Percentiles rank a stretch among this genome's conserved stretches.
phyloP scores from a whole-genome alignment of 1,284 basidiomycete genomes.

The Sporisorium scitamineum region DNA sequence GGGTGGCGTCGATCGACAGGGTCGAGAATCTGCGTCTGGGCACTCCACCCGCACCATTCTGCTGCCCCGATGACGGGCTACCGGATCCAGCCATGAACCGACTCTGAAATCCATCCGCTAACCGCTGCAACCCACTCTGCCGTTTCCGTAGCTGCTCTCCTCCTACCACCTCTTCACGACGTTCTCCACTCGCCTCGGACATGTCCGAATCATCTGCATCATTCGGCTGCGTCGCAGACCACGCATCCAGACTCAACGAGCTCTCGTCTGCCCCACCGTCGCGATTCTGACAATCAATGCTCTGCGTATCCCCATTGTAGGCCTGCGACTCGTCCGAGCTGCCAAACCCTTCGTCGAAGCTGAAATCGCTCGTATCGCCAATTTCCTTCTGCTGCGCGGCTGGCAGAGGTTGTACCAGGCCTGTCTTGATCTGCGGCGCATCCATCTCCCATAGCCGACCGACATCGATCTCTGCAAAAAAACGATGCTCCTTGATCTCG shows the following conservation, averaged over 20 bases:
- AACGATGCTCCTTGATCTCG: slow-evolving; percentile 51
- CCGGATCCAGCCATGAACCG: slow-evolving; percentile 18
- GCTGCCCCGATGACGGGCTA: neutral
- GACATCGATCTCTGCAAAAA: slow-evolving; percentile 57
- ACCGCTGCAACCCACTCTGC: slow-evolving; percentile 33
- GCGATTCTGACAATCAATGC: slow-evolving; percentile 26
- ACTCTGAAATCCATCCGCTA: slow-evolving; percentile 32
- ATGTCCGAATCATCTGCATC: slow-evolving; percentile 43
- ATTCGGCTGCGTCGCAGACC: neutral
- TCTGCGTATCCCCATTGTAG: slow-evolving; percentile 40
- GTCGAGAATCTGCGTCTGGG: slow-evolving; percentile 32
- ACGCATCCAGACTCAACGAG: neutral
- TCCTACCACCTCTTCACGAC: neutral
- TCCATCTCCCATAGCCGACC: slow-evolving; percentile 49
- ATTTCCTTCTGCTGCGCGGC: slow-evolving; percentile 7
- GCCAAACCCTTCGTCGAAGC: slow-evolving; percentile 44
- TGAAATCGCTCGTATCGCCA: slow-evolving; percentile 42
- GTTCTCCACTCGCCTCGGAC: slow-evolving; percentile 19
- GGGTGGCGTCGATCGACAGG: slow-evolving; percentile 35
- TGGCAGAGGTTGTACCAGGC: slow-evolving; percentile 40
- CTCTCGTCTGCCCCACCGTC: slow-evolving; percentile 7
- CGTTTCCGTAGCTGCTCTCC: slow-evolving; percentile 12
- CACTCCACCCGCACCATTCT: slow-evolving; percentile 5
- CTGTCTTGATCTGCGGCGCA: slow-evolving; percentile 38
- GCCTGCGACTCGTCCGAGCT: slow-evolving; percentile 44